Evolutionary conservation across 108 stramenopile species (phyloP).

Genomic region (Fragilaria radians): DNA sequence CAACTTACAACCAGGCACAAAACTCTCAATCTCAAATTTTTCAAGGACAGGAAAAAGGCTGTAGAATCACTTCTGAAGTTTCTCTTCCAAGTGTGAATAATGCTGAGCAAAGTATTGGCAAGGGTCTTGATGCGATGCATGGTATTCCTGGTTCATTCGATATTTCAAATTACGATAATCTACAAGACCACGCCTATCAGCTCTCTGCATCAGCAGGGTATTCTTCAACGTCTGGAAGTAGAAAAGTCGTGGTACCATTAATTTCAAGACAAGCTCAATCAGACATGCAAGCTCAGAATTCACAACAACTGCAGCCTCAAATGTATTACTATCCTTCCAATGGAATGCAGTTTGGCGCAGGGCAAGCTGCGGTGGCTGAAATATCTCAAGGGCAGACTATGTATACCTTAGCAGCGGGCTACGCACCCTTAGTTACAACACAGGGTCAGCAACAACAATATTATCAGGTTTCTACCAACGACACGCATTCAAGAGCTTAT

Average conservation of each 20-base stretch:
- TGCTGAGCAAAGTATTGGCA: too few species aligned
- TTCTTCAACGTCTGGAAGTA: too few species aligned
- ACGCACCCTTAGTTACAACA: not conserved
- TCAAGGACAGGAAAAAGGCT: too few species aligned
- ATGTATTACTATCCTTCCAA: not conserved
- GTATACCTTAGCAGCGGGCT: not conserved
- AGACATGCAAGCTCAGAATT: too few species aligned
- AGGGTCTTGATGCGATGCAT: too few species aligned
- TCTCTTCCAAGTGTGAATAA: too few species aligned
- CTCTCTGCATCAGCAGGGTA: constrained; percentile 31
- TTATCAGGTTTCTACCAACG: not conserved
- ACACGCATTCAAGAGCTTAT: not conserved
- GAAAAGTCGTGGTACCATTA: too few species aligned
- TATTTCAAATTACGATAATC: constrained; percentile 24
- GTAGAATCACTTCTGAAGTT: too few species aligned
- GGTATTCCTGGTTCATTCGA: constrained; percentile 8
- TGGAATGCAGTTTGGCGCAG: not conserved
- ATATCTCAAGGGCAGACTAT: not conserved
- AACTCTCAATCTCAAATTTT: too few species aligned
- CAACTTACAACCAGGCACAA: too few species aligned
- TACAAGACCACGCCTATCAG: constrained; percentile 30
- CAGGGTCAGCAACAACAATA: constrained; percentile 16
- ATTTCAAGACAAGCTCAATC: too few species aligned
- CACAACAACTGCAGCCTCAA: constrained; percentile 6
- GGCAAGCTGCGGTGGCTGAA: not conserved